Conservation (phyloP, 2,329 filamentous ascomycete species). For the Alternaria sp. region DNA sequence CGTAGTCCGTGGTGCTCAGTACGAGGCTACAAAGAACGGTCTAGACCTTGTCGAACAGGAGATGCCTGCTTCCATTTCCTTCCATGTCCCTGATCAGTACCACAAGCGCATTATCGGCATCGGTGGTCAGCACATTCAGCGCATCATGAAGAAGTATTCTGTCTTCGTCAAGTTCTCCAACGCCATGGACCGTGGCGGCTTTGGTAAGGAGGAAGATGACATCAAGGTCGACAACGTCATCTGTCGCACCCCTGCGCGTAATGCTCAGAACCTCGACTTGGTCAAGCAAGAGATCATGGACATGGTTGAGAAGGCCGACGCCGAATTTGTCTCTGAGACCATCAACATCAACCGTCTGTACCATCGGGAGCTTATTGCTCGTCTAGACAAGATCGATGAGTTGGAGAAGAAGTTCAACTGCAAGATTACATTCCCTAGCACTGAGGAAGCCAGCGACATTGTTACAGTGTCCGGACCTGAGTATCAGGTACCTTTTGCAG, state of each 20-base stretch:
- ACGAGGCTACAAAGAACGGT: conserved; percentile 93
- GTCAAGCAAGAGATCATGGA: conserved; percentile 99
- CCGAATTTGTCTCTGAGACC: conserved; percentile 93
- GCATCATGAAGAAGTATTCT: conserved; percentile 99
- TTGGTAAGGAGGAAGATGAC: conserved; percentile 95
- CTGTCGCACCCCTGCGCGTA: conserved; percentile 94
- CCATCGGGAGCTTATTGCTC: conserved; percentile 89
- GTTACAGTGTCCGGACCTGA: conserved; percentile 95
- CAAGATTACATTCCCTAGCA: conserved; percentile 98
- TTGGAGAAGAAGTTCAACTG: conserved; percentile 99
- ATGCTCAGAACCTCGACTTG: conserved; percentile 93
- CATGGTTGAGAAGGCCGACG: conserved; percentile 98
- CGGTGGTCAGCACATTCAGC: conserved; percentile 96
- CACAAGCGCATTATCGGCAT: conserved; percentile 99
- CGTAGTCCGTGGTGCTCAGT: conserved; percentile 89
- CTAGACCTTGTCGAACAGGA: conserved; percentile 94
- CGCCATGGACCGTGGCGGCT: conserved; percentile 94
- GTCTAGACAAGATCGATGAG: conserved; percentile 87
- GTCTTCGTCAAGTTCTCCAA: conserved; percentile 99
- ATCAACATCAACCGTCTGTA: conserved; percentile 94
- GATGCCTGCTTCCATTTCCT: conserved; percentile 98
- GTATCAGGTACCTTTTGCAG: conserved; percentile 96
- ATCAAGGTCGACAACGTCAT: conserved; percentile 99
- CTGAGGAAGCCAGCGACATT: conserved; percentile 94
- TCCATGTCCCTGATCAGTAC: conserved; percentile 98